Evolutionary conservation across 176 grass and related monocot species (phyloP), one percentile per base, ranked within the genome.

Genomic region (Cenchrus fungigraminus): DNA sequence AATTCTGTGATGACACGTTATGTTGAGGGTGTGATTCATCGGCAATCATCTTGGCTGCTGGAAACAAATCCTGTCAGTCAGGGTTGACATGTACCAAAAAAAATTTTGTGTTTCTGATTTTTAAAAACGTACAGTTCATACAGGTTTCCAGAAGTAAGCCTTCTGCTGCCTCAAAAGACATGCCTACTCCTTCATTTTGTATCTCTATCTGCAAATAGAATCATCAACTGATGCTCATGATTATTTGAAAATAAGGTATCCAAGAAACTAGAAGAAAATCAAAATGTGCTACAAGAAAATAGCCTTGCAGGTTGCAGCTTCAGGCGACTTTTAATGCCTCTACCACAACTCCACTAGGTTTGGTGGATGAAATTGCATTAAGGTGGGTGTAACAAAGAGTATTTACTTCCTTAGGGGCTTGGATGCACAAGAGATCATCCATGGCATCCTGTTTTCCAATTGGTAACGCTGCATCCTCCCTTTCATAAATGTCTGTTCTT

Each of bases 111-210:
- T 66, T 62, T 16, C 4, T 69, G 53, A 51, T 82, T 65, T 68
- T 57, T 71, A 9, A 87, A 60, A 64, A 75, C 71, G 69, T 82
- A 77, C 70, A 82, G 62, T 76, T 82, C 29, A 34, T 82, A 51
- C 56, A 46, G 12, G 14, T 52, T 32, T 82, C 19, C 40, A 11
- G 12, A 54, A 69, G 10, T 49, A 46, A 59, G 11, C 17, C 25
- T 25, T 55, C 40, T 77, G 74, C 50, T 55, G 8, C 53, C 17
- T 82, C 55, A 20, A 34, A 12, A 68, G 5, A 43, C 62, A 69
- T 69, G 31, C 20, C 44, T 40, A 31, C 22, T 43, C 55, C 52
- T 68, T 42, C 34, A 3, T 51, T 40, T 57, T 59, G 28, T 66
- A 76, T 60, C n/a, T 68, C 86, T 19, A 82, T 42, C 79, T 82